These are phyloP conservation scores for Eucalyptus regnans DNA, from an alignment of 345 rosid genomes.

Conservation along the genomic window DNA sequence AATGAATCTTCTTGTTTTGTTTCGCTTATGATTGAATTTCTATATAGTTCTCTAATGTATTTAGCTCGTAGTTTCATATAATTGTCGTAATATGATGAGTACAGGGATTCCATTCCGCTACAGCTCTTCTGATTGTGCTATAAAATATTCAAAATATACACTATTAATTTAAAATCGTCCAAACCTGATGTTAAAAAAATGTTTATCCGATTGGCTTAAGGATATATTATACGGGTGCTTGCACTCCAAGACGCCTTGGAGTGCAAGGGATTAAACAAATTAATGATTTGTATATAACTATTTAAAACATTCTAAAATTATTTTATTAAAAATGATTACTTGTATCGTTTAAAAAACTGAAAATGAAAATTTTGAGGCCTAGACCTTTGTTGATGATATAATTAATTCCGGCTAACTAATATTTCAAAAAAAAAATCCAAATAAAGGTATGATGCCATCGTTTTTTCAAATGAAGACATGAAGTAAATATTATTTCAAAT, in stretches of 20 bases:
- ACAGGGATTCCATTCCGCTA: not conserved
- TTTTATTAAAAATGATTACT: not conserved
- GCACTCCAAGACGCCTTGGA: not conserved
- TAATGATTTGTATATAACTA: not conserved
- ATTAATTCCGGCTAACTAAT: not conserved
- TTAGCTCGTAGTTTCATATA: not conserved
- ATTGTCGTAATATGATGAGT: not conserved
- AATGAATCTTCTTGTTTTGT: not conserved
- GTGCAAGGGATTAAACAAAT: not conserved
- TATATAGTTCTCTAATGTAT: not conserved
- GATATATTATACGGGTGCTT: not conserved
- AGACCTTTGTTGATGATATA: not conserved
- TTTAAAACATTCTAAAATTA: not conserved
- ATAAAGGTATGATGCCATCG: fast-evolving
- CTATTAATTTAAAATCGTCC: not conserved
- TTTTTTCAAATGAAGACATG: too few relatives aligned
- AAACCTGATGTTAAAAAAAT: not conserved
- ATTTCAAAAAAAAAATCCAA: not conserved
- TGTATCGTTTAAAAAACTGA: not conserved
- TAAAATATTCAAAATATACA: not conserved
- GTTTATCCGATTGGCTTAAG: not conserved
- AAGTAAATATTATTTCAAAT: too few relatives aligned
- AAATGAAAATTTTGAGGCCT: not conserved
- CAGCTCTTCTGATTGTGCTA: not conserved
- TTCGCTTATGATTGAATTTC: not conserved